Conservation (phyloP, 202 grass and related monocot species). For the Brachypodium distachyon region DNA sequence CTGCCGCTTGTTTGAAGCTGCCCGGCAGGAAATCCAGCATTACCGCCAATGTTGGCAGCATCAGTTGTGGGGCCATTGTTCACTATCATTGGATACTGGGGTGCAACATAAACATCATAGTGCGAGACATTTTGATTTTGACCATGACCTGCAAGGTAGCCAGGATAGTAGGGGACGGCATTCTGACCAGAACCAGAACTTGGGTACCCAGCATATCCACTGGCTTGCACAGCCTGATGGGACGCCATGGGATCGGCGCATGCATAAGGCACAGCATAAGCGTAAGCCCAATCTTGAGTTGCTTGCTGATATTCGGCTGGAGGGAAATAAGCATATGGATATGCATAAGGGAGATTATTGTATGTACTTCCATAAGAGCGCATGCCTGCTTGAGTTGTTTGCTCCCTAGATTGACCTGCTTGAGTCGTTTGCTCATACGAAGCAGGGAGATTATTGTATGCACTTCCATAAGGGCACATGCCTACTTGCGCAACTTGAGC, state of each 20-base stretch:
- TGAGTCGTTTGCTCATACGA: neutral
- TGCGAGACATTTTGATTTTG: neutral
- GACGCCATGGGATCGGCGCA: neutral
- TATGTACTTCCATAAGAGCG: neutral
- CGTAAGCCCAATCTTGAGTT: neutral
- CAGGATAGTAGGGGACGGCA: neutral
- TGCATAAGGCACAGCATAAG: neutral
- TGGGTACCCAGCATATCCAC: conserved; percentile 16
- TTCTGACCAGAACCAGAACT: neutral
- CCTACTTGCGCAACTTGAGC: neutral
- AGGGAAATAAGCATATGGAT: neutral
- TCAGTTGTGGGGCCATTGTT: neutral
- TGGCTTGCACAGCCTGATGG: neutral
- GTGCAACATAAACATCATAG: conserved; percentile 11
- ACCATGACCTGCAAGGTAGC: neutral
- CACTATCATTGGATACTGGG: neutral
- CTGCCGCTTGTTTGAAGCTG: neutral
- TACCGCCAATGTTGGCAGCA: neutral
- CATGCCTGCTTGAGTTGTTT: no score
- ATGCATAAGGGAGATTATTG: no score
- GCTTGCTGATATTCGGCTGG: neutral
- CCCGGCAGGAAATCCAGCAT: neutral
- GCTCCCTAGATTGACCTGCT: neutral
- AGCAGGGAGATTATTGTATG: neutral
- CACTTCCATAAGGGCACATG: neutral